These are phyloP conservation scores for Euryodendron excelsum DNA, from an alignment of 148 eudicot species.

Conservation along the genomic window DNA sequence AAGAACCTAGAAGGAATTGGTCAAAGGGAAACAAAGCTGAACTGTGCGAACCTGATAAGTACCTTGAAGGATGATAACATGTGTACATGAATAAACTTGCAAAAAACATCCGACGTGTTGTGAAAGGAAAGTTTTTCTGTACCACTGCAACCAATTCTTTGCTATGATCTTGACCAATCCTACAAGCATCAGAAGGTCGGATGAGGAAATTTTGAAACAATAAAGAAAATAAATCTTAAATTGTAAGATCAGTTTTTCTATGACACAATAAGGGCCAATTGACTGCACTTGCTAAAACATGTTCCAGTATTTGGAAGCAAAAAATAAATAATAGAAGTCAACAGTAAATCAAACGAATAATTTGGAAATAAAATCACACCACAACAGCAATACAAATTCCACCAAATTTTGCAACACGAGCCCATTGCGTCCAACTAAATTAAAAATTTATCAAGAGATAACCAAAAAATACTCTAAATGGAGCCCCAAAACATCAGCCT, in stretches of 20 bases:
- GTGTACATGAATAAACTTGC: slow-evolving; percentile 44
- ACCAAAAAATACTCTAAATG: too few relatives aligned
- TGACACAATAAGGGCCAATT: not conserved
- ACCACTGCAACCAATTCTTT: slow-evolving; percentile 30
- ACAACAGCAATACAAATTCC: not conserved
- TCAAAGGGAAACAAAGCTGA: slow-evolving; percentile 19
- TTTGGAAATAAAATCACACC: not conserved
- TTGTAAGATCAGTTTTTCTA: not conserved
- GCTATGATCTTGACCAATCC: slow-evolving; percentile 26
- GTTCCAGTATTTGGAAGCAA: not conserved
- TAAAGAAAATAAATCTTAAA: not conserved
- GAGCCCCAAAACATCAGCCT: too few relatives aligned
- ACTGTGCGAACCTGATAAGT: slow-evolving; percentile 62
- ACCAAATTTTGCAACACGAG: not conserved
- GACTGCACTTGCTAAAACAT: not conserved
- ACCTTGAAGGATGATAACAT: slow-evolving; percentile 55
- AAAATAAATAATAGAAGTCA: not conserved
- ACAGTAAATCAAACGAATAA: not conserved
- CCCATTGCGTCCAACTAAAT: not conserved
- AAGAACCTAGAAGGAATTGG: not conserved
- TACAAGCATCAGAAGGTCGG: slow-evolving; percentile 10
- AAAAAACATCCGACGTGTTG: slow-evolving; percentile 60
- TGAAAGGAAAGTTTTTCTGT: slow-evolving; percentile 26
- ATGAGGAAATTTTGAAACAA: not conserved
- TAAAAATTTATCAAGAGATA: too few relatives aligned